Evolutionary conservation across 23 red algal species (phyloP), one percentile per base, ranked within the genome.

Genomic region (Gracilaria caudata): DNA sequence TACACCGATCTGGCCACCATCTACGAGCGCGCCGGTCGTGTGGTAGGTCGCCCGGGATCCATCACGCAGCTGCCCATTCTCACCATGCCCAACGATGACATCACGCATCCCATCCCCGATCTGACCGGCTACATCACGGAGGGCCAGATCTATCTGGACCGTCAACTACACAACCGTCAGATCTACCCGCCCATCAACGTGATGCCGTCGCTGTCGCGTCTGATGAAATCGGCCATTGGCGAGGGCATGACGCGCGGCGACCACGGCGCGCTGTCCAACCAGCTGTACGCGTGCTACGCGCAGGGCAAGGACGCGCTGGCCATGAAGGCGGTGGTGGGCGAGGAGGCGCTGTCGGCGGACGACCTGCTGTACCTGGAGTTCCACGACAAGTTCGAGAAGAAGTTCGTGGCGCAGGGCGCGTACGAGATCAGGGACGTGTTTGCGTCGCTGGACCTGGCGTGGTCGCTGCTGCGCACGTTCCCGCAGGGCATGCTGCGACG

Each of bases 201-300:
- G 51, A 51, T 98, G 49, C 96, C 96, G 74, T 98, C 96, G 79
- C 79, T 98, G 73, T 98, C 96, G 20, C 96, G 96, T 40, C 81
- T 98, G 54, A 98, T 98, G 96, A 98, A 98, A 89, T 92, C 85
- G 1, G 96, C 96, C 45, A 98, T 98, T 58, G 96, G 96, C n/a
- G 96, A 98, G 68, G 96, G 96, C 51, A 98, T 98, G 96, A 98
- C 96, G 25, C 79, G 96, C 16, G 68, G 76, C 81, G 96, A 98
- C 53, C 96, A 98, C 61, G 64, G 90, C 45, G 92, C 93, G 58
- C 92, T 98, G 40, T 94, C 92, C 41, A 98, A 98, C 77, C 96
- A 98, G 89, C 75, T 98, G 38, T 98, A 98, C 49, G 96, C 96
- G 19, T 80, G 81, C 21, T 98, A 98, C 86, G 96, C 96, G 51